These are phyloP conservation scores for Paxillus involutus DNA, from an alignment of 768 basidiomycete genomes.

Conservation along the genomic window DNA sequence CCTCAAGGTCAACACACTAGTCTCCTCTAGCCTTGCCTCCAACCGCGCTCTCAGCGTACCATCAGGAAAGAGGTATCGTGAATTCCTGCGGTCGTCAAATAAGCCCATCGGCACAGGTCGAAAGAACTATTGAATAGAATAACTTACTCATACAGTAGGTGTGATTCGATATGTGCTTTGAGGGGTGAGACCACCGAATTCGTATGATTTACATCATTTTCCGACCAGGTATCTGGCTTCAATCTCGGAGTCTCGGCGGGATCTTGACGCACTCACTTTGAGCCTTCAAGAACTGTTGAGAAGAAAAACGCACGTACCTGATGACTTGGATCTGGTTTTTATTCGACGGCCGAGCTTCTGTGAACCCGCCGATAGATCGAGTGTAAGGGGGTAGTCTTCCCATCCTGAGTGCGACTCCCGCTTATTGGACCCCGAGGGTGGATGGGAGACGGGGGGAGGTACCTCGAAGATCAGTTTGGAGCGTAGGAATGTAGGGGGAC, in stretches of 20 bases:
- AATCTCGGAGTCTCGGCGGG: no score
- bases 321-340: background rate
- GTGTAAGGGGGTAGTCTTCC: no score
- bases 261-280: background rate
- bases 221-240: no score
- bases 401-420: no score
- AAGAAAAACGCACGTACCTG: background rate
- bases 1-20: no score
- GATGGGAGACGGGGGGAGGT: no score
- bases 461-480: slow-evolving; percentile 31
- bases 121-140: no score
- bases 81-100: slow-evolving; percentile 31
- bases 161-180: slow-evolving; percentile 40
- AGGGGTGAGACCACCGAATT: slow-evolving; percentile 36
- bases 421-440: no score
- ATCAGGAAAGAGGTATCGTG: slow-evolving; percentile 43
- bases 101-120: background rate
- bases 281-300: background rate
- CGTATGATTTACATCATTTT: no score
- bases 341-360: background rate
- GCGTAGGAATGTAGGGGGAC: no score
- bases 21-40: no score
- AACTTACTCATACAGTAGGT: slow-evolving; percentile 51
- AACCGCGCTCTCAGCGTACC: slow-evolving; percentile 42
- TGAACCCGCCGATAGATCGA: background rate